phyloP scores from a whole-genome alignment of 2,329 filamentous ascomycete genomes.

The Escovopsis sp. region DNA sequence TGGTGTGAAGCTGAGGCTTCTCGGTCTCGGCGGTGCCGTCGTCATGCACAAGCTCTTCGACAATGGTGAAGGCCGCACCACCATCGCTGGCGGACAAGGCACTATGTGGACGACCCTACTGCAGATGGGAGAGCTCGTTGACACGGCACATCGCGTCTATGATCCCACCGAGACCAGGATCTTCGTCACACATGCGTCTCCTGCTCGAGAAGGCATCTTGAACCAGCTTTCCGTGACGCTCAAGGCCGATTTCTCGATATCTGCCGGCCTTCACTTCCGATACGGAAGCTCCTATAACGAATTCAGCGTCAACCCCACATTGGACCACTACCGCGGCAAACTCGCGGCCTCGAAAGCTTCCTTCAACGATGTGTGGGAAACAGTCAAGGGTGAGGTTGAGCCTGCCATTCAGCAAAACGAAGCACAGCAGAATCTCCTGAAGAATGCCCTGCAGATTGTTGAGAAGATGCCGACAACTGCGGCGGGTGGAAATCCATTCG shows the following conservation, averaged over 20 bases:
- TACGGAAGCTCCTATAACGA: constrained; percentile 99
- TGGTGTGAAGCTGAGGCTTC: constrained; percentile 85
- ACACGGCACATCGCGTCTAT: constrained; percentile 95
- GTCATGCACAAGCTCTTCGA: constrained; percentile 99
- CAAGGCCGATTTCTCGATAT: constrained; percentile 97
- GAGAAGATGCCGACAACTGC: constrained; percentile 95
- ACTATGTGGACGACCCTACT: constrained; percentile 99
- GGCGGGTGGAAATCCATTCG: constrained; percentile 92
- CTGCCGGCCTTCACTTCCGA: constrained; percentile 91
- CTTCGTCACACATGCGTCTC: constrained; percentile 93
- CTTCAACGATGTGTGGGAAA: constrained; percentile 99
- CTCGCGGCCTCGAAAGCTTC: constrained; percentile 94
- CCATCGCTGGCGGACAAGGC: constrained; percentile 92
- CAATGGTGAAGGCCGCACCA: constrained; percentile 93
- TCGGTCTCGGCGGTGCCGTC: constrained; percentile 87
- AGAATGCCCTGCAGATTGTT: constrained; percentile 86
- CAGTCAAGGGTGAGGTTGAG: constrained; percentile 90
- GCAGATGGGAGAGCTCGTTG: constrained; percentile 95
- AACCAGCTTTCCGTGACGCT: constrained; percentile 96
- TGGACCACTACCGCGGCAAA: constrained; percentile 97
- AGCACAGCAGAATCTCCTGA: constrained; percentile 79
- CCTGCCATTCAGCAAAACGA: constrained; percentile 88
- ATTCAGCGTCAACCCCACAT: constrained; percentile 94
- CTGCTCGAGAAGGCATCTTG: constrained; percentile 85
- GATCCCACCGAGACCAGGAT: constrained; percentile 94